phyloP scores from a whole-genome alignment of 257 asterid species.

The Verbascum thapsus region DNA sequence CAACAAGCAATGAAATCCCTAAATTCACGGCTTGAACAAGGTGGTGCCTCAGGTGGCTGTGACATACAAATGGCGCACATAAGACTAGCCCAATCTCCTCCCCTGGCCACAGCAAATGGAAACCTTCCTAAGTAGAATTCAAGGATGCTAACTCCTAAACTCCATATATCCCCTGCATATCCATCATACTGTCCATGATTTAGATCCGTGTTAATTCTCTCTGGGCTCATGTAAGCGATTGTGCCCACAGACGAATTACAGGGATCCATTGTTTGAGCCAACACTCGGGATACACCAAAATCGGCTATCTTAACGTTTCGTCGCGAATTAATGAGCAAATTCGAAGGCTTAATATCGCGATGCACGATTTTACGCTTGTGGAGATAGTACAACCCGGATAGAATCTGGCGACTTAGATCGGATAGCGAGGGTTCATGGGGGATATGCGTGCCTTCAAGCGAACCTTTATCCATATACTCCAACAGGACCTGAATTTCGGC shows the following conservation, averaged over 20 bases:
- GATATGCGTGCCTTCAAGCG: conserved; percentile 68
- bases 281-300: conserved; percentile 73
- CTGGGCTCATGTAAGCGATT: conserved; percentile 92
- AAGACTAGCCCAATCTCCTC: conserved; percentile 91
- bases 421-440: conserved; percentile 61
- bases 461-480: conserved; percentile 80
- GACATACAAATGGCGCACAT: conserved; percentile 93
- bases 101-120: conserved; percentile 73
- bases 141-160: conserved; percentile 83
- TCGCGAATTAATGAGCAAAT: conserved; percentile 62
- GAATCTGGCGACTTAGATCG: conserved; percentile 70
- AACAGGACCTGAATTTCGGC: conserved; percentile 86
- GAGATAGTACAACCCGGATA: conserved; percentile 66
- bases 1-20: conserved; percentile 61
- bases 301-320: conserved; percentile 76
- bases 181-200: conserved; percentile 85
- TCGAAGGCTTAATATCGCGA: conserved; percentile 90
- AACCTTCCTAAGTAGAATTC: conserved; percentile 80
- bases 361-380: conserved; percentile 86
- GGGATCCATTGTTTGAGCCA: conserved; percentile 89
- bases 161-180: conserved; percentile 91
- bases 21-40: conserved; percentile 68
- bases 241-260: conserved; percentile 92
- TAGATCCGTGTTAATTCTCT: conserved; percentile 82
- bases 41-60: conserved; percentile 84